These are phyloP conservation scores for Pythium plurisporium DNA, from an alignment of 352 stramenopile genomes.

Conservation along the genomic window DNA sequence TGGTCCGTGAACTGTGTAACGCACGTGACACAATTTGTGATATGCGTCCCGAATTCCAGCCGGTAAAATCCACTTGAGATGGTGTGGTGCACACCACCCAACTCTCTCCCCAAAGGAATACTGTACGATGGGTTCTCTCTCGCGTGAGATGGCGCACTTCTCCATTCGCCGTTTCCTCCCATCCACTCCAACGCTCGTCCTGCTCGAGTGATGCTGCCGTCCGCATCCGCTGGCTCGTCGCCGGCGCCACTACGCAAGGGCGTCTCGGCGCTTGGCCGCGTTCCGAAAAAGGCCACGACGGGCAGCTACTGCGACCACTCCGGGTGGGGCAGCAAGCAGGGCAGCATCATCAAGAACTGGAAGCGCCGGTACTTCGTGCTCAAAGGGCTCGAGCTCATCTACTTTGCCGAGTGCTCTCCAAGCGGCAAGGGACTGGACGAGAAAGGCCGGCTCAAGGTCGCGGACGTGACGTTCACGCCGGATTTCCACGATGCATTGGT, in stretches of 20 bases:
- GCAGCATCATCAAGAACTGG: conserved; percentile 78
- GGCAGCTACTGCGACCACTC: conserved; percentile 65
- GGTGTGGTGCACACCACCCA: neutral
- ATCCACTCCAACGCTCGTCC: neutral
- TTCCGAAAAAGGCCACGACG: conserved; percentile 12
- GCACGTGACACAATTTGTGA: no score
- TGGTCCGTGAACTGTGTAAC: no score
- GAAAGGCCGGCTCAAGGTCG: conserved; percentile 61
- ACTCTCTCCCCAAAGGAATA: neutral
- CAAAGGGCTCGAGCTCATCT: conserved; percentile 69
- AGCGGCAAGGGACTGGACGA: conserved; percentile 74
- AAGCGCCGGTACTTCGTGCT: conserved; percentile 85
- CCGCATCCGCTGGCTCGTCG: neutral
- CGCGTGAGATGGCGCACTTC: conserved; percentile 6
- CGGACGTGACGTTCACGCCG: conserved; percentile 57
- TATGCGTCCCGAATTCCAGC: no score
- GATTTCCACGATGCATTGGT: conserved; percentile 62
- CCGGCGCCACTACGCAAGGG: conserved; percentile 10
- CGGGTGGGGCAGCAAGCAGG: conserved; percentile 78
- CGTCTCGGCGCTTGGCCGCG: conserved; percentile 10
- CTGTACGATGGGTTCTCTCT: no score
- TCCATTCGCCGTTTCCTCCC: neutral
- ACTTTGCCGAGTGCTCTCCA: conserved; percentile 64
- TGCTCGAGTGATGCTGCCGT: neutral
- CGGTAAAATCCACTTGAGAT: no score